phyloP scores from a whole-genome alignment of 768 basidiomycete genomes.

The Phlegmacium glaucopus region DNA sequence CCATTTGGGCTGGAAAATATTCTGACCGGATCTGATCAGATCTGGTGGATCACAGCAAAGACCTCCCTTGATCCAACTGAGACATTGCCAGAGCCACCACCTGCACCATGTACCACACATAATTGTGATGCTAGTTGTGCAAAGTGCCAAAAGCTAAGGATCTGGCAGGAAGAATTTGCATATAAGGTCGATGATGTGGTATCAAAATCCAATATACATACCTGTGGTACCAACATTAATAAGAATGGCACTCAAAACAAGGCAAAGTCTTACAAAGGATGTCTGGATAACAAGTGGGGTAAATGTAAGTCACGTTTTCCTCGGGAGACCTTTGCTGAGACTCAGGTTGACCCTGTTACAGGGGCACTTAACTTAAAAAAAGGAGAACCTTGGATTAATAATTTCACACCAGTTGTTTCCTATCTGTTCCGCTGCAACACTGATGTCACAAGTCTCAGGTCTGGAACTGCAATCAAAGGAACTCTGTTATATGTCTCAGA shows the following conservation, averaged over 20 bases:
- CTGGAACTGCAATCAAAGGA: constrained; percentile 36
- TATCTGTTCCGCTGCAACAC: constrained; percentile 33
- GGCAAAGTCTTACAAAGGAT: too few species aligned
- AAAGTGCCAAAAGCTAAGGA: not conserved
- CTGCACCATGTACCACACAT: constrained; percentile 8
- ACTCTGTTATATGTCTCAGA: too few species aligned
- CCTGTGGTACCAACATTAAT: too few species aligned
- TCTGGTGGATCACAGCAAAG: too few species aligned
- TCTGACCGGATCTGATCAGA: too few species aligned
- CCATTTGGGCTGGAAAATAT: too few species aligned
- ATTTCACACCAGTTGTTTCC: constrained; percentile 20
- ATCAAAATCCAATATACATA: constrained; percentile 26
- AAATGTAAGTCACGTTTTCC: constrained; percentile 34
- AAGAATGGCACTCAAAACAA: too few species aligned
- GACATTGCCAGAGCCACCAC: constrained; percentile 18
- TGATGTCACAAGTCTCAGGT: constrained; percentile 28
- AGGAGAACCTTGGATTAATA: constrained; percentile 30
- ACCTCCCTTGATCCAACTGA: too few species aligned
- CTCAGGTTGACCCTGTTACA: constrained; percentile 19
- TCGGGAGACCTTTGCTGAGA: constrained; percentile 13
- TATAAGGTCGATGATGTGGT: constrained; percentile 23
- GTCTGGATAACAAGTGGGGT: too few species aligned
- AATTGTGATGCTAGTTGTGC: constrained; percentile 7
- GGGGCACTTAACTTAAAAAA: constrained; percentile 29
- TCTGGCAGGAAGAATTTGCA: constrained; percentile 18